Base-by-base conservation (phyloP, 257 asterid species). In the Gynochthodes officinalis region DNA sequence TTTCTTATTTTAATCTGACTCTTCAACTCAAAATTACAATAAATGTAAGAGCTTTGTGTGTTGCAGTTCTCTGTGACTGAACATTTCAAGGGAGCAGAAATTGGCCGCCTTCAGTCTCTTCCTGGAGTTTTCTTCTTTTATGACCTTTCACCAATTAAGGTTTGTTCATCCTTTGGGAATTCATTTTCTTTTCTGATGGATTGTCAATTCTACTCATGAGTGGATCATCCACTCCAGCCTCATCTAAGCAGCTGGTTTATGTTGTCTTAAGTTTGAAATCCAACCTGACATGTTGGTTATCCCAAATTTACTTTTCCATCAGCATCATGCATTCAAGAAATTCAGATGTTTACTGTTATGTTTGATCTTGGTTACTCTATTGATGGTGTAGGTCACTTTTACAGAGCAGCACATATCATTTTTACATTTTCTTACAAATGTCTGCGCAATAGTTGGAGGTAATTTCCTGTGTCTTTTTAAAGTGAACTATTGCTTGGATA, bases 71-170 rank as follows among this genome's bases (percentile, higher is more conserved):
- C 99, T 68, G 98, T 94, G 30, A 94, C 99, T 11, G 99, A 94
- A 80, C 96, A 94, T 79, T 89, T 82, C 50, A 82, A 79, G 84
- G 99, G 99, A 70, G 76, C 89, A 37, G 98, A 83, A 1, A 68
- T 86, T 52, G 96, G 95, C 42, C 85, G 63, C 59, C 89, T 84
- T 70, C 96, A 84, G 79, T 57, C 95, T 49, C 84, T 91, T 79
- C 99, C 97, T 28, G 99, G 99, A 67, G 98, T 86, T 70, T 95
- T 91, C 84, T 89, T 92, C 88, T 86, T 86, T 68, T 95, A 95
- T 74, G 98, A 95, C 71, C 97, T 92, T 73, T 95, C 99, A 37
- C 98, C 98, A 67, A 95, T 95, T 76, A 95, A 95, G 98, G 99
- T 86, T 55, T 49, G 89, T 71, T 59, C 16, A 30, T 44, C 14